A percentile compares a stretch with the other conserved stretches of the same genome.
Evolutionary conservation across 1,284 basidiomycete genomes (phyloP).

Genomic region (Ganoderma multipileum): DNA sequence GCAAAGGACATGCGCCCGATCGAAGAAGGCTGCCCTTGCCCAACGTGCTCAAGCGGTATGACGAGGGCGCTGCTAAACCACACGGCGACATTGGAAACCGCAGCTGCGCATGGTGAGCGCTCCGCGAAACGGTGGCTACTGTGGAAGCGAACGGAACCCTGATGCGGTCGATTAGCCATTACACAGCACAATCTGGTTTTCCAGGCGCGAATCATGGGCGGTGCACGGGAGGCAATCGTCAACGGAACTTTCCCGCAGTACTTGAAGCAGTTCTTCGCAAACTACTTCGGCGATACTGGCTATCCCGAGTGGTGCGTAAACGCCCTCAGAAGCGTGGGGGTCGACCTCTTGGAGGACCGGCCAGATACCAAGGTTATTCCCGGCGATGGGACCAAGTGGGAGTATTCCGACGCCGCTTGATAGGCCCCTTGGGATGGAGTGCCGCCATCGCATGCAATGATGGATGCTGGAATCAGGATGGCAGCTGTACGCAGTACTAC

Average conservation of each 20-base stretch:
- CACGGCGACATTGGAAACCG: constrained; percentile 77
- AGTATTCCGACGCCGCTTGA: constrained; percentile 43
- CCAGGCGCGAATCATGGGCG: constrained; percentile 83
- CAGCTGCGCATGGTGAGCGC: constrained; percentile 75
- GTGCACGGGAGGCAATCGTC: constrained; percentile 79
- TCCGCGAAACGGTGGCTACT: constrained; percentile 16
- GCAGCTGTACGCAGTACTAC: not conserved
- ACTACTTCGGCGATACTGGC: constrained; percentile 71
- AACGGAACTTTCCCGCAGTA: constrained; percentile 79
- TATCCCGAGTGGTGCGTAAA: constrained; percentile 88
- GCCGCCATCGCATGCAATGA: not conserved
- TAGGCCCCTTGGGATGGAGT: constrained; percentile 4
- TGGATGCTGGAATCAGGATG: not conserved
- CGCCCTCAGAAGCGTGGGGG: constrained; percentile 76
- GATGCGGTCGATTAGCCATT: constrained; percentile 53
- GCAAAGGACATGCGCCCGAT: constrained; percentile 72
- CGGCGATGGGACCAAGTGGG: constrained; percentile 79
- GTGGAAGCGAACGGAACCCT: not conserved
- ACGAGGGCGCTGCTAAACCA: constrained; percentile 79
- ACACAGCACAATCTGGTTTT: constrained; percentile 84
- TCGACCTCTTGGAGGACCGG: constrained; percentile 69
- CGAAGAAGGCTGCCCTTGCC: constrained; percentile 79
- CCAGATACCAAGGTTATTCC: constrained; percentile 53
- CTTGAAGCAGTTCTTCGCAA: constrained; percentile 72
- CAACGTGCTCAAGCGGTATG: constrained; percentile 71